Evolutionary conservation across 805 yeast species (phyloP), one percentile per base, ranked within the genome.

Genomic region (Dipodascus albidus): DNA sequence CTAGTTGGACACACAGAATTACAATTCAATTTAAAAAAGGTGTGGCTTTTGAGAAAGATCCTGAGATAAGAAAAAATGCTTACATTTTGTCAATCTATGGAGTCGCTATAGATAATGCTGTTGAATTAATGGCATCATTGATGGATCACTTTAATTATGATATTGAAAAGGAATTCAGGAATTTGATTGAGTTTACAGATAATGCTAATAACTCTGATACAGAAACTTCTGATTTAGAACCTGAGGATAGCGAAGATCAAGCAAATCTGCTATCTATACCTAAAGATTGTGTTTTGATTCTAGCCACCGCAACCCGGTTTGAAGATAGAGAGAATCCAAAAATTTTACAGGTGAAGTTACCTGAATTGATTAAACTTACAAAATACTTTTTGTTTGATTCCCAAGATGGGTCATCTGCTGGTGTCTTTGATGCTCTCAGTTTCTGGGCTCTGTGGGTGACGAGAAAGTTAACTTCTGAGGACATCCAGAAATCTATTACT

Each of bases 131-230:
- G 17, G 66, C 72, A 33, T 74, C 74, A 52, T 69, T 87, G 55
- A 76, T 84, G 0, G 61, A 72, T 31, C 79, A 93, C 2, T 78
- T 77, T 67, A 97, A 90, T 66, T 62, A 87, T 52, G 79, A 83
- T 52, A 68, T 81, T 9, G 68, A 47, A 60, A 49, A 48, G 38
- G 53, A 27, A 22, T 31, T 58, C 23, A 41, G 42, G 19, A 50
- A 64, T 1, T 61, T 83, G 79, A 83, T 50, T 60, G 60, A 3
- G 64, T 64, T n/a, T 64, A 70, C 2, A 38, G 50, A 60, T 63
- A 19, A 58, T 33, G 23, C 23, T 15, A 21, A 27, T 11, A 23
- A 21, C 20, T 11, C 51, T 20, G 50, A n/a, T n/a, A n/a, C n/a
- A n/a, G n/a, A n/a, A n/a, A n/a, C n/a, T n/a, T n/a, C n/a, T n/a